Conservation (phyloP, 169 alveolate genomes). For the Plasmodium adleri region DNA sequence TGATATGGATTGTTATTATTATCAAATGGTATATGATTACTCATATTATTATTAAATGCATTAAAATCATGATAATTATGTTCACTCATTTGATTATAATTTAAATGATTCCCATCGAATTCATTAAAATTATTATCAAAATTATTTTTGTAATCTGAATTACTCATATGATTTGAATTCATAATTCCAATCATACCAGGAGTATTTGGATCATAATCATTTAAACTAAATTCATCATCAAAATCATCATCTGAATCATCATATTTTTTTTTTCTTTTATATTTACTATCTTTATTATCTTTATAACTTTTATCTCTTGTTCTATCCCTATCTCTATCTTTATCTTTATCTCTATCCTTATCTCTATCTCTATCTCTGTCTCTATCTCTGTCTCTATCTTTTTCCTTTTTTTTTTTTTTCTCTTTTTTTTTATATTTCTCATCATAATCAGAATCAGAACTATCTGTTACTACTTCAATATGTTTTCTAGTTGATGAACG, state of each 20-base stretch:
- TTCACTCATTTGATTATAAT: constrained; percentile 32
- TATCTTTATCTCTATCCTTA: constrained; percentile 28
- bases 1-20: constrained; percentile 12
- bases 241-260: constrained; percentile 44
- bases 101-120: constrained; percentile 36
- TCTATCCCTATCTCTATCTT: constrained; percentile 25
- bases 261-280: constrained; percentile 52
- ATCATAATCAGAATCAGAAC: constrained; percentile 20
- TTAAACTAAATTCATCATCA: constrained; percentile 68
- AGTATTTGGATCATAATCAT: constrained; percentile 70
- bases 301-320: constrained; percentile 9
- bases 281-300: constrained; percentile 31
- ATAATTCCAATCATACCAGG: constrained; percentile 78
- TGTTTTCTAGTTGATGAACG: constrained; percentile 60
- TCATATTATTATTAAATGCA: not conserved
- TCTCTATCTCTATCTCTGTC: constrained; percentile 30
- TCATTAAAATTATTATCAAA: constrained; percentile 56
- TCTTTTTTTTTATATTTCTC: not conserved
- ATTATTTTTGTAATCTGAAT: constrained; percentile 35
- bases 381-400: constrained; percentile 23
- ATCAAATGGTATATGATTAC: constrained; percentile 10
- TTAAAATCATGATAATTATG: constrained; percentile 29
- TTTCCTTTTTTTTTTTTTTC: constrained; percentile 36
- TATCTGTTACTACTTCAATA: constrained; percentile 36
- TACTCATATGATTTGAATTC: constrained; percentile 72